phyloP scores from a whole-genome alignment of 768 basidiomycete species.

The Leccinum incarnatum region DNA sequence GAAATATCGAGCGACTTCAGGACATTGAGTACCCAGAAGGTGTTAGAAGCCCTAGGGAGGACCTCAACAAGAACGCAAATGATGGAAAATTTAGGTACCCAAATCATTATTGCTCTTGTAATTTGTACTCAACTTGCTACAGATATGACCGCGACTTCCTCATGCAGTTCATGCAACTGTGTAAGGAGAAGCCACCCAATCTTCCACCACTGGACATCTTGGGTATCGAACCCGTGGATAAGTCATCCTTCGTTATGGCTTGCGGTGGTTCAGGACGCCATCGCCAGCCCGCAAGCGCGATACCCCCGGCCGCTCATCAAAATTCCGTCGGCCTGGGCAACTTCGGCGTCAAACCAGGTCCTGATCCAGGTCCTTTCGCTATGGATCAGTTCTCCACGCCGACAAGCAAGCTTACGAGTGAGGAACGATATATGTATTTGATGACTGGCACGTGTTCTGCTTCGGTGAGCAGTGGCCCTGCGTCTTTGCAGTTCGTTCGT shows the following conservation, averaged over 20 bases:
- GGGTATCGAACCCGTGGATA: conserved; percentile 79
- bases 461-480: conserved; percentile 51
- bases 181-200: conserved; percentile 91
- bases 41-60: conserved; percentile 75
- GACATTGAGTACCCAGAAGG: conserved; percentile 80
- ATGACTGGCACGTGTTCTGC: conserved; percentile 44
- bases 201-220: conserved; percentile 88
- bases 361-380: conserved; percentile 30
- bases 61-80: conserved; percentile 56
- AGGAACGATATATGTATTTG: conserved; percentile 52
- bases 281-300: conserved; percentile 42
- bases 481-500: conserved; percentile 50
- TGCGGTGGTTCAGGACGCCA: conserved; percentile 67
- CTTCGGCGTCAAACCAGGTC: conserved; percentile 30
- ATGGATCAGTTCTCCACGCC: conserved; percentile 69
- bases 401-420: conserved; percentile 58
- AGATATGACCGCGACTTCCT: conserved; percentile 98
- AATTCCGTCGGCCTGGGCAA: conserved; percentile 47
- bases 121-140: conserved; percentile 12
- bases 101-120: background rate
- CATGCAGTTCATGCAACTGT: conserved; percentile 93
- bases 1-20: conserved; percentile 79
- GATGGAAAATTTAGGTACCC: conserved; percentile 63
- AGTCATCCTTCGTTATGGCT: conserved; percentile 45
- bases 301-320: conserved; percentile 44